Conservation (phyloP, 495 filamentous ascomycete species). For the Tuber brumale region DNA sequence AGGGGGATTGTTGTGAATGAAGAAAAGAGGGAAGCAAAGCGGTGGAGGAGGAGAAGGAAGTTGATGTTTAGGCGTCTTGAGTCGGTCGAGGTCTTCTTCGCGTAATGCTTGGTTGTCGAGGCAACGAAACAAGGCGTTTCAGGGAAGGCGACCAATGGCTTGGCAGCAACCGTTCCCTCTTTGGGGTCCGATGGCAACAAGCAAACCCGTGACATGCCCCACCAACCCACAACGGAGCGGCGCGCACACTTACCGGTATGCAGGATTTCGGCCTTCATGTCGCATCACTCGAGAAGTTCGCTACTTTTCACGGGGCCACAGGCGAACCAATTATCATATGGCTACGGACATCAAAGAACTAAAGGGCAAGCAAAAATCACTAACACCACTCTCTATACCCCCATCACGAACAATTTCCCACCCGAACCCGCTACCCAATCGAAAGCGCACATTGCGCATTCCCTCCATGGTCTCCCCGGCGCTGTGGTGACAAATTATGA, state of each 20-base stretch:
- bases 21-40: slow-evolving; percentile 24
- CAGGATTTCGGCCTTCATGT: not conserved
- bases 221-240: not conserved
- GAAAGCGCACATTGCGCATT: not conserved
- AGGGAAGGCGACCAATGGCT: not conserved
- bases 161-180: not conserved
- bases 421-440: not conserved
- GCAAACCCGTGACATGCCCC: not conserved
- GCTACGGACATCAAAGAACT: not conserved
- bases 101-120: slow-evolving; percentile 27
- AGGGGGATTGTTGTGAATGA: slow-evolving; percentile 40
- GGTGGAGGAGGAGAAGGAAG: slow-evolving; percentile 32
- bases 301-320: not conserved
- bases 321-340: not conserved
- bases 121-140: slow-evolving; percentile 12
- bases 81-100: slow-evolving; percentile 21
- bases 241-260: no score
- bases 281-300: not conserved
- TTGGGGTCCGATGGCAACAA: not conserved
- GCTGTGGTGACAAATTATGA: not conserved
- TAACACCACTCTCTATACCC: not conserved
- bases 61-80: slow-evolving; percentile 26
- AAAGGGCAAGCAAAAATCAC: not conserved
- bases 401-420: not conserved
- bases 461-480: not conserved